Base-by-base conservation (phyloP, 768 basidiomycete genomes). In the Trametes cubensis region DNA sequence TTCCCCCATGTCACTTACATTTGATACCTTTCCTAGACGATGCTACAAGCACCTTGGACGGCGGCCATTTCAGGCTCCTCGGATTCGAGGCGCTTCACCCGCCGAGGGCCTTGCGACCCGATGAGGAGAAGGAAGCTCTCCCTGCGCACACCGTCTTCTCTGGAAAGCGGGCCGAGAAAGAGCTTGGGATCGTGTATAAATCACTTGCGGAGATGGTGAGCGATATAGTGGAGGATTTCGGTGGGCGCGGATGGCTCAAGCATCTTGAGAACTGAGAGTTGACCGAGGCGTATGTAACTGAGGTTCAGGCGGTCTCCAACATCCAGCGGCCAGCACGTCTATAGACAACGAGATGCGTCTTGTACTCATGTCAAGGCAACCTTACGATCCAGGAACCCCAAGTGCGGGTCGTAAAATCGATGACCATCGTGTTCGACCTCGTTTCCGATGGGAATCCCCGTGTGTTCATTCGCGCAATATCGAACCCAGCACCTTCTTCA, bases 121-220 rank as follows among this genome's bases (percentile, higher is more conserved):
- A 2, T 2, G 10, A 11, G 11, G 34, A 34, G 10, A 10, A 34
- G 34, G 11, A 34, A 34, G 48, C 52, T 68, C 23, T 46, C 68
- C 5, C 47, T 3, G 42, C 44, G 15, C 41, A 42, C 6, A 21
- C 42, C 6, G 20, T 53, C 34, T 44, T 44, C 44, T 60, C 59
- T 14, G 54, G 54, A 23, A 46, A 52, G 13, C 83, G 83, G 65
- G 75, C 71, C 8, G 67, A 69, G 41, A 73, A 71, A 26, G 70
- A 82, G 1, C 71, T 83, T 3, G 79, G 80, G 2, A 54, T 83
- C 14, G 74, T 75, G 57, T 83, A 78, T 53, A 73, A 73, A 4
- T 72, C 73, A 1, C 75, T 75, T 34, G 73, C 74, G 58, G 76
- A 81, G 65, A 74, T 75, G 10, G 69, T 77, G 5, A 72, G 57